phyloP scores from a whole-genome alignment of 2,329 filamentous ascomycete genomes.

The Tolypocladium album region DNA sequence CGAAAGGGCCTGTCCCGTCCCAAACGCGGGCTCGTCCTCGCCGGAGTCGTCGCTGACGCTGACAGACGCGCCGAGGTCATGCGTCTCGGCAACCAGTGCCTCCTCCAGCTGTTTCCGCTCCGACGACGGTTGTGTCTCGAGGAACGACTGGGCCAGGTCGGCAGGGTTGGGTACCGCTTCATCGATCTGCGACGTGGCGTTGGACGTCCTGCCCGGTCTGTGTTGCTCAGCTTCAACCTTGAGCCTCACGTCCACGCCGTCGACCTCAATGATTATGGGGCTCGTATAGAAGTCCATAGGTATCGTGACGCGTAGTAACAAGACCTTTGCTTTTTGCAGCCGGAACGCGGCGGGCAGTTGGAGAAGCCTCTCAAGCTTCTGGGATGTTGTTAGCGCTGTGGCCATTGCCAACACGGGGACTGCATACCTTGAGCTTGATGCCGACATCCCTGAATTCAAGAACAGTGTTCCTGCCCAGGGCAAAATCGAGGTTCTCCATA shows the following conservation, averaged over 20 bases:
- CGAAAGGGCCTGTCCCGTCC: conserved; percentile 61
- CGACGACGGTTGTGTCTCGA: conserved; percentile 56
- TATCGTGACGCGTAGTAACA: conserved; percentile 68
- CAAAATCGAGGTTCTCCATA: conserved; percentile 75
- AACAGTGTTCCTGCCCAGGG: conserved; percentile 69
- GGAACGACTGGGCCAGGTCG: conserved; percentile 67
- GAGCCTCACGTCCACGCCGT: conserved; percentile 66
- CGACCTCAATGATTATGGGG: conserved; percentile 70
- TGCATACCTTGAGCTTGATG: conserved; percentile 59
- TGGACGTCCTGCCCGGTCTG: conserved; percentile 31
- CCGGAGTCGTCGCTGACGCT: conserved; percentile 49
- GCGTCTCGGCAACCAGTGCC: conserved; percentile 51
- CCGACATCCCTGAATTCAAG: conserved; percentile 83
- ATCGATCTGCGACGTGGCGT: conserved; percentile 15
- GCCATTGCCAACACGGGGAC: background rate
- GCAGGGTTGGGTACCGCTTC: conserved; percentile 53
- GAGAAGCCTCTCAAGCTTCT: conserved; percentile 72
- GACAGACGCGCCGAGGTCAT: conserved; percentile 51
- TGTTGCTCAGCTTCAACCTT: conserved; percentile 31
- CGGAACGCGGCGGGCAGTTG: conserved; percentile 63
- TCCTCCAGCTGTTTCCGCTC: conserved; percentile 60
- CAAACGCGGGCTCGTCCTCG: conserved; percentile 49
- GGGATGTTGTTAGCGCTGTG: conserved; percentile 1
- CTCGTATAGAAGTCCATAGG: conserved; percentile 82
- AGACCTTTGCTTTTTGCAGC: conserved; percentile 63